Conservation (phyloP, 225 moss, liverwort and hornwort species). For the Marchantia paleacea region DNA sequence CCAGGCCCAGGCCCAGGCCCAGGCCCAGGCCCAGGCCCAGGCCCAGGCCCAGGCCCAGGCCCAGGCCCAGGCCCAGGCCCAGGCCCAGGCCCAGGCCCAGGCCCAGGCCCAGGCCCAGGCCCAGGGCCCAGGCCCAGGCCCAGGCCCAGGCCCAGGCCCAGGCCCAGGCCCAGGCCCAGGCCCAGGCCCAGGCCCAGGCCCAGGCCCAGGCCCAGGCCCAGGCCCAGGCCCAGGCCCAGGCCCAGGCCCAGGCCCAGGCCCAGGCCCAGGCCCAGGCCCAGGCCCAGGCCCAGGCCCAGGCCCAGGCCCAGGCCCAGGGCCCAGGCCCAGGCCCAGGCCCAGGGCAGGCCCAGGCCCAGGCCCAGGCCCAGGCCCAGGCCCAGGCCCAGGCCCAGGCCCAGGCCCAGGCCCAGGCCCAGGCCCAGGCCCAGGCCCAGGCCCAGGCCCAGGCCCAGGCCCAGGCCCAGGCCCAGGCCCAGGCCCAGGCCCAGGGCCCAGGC, state of each 20-base stretch:
- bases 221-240: constrained; percentile 13
- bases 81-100: constrained; percentile 12
- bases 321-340: too few species aligned
- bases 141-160: constrained; percentile 21
- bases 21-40: constrained; percentile 22
- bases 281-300: neutral
- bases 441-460: constrained; percentile 19
- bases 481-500: too few species aligned
- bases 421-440: constrained; percentile 18
- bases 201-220: constrained; percentile 16
- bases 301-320: neutral
- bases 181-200: constrained; percentile 14
- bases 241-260: constrained; percentile 13
- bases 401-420: constrained; percentile 23
- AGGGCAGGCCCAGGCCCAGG: neutral
- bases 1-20: constrained; percentile 7
- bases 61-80: constrained; percentile 23
- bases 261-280: constrained; percentile 3
- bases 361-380: constrained; percentile 9
- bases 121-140: too few species aligned
- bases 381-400: constrained; percentile 6
- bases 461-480: constrained; percentile 16
- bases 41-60: constrained; percentile 19
- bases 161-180: constrained; percentile 19
- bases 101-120: constrained; percentile 17